Evolutionary conservation across 805 yeast genomes (phyloP).

Genomic region (Metschnikowia matae): DNA sequence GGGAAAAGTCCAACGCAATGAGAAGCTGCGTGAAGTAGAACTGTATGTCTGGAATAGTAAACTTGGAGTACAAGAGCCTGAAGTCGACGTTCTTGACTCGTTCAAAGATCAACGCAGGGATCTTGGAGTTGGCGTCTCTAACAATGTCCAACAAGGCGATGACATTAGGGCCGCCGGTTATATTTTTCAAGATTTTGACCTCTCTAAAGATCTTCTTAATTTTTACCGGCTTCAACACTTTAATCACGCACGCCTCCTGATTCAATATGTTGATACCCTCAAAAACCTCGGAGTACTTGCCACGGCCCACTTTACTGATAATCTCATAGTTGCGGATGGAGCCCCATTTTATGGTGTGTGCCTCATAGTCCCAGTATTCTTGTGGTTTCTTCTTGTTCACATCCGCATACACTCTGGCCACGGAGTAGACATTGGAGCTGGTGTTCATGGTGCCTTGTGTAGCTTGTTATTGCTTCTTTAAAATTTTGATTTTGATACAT

Average conservation of each 20-base stretch:
- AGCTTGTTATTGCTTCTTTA: conserved; percentile 4
- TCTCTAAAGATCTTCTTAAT: conserved; percentile 88
- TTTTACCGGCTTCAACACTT: conserved; percentile 89
- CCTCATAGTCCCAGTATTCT: conserved; percentile 85
- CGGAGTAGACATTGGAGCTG: conserved; percentile 22
- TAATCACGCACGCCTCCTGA: conserved; percentile 68
- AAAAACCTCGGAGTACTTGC: conserved; percentile 94
- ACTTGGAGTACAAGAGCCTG: conserved; percentile 73
- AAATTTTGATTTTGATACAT: conserved; percentile 10
- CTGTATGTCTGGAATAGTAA: conserved; percentile 71
- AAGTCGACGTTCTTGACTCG: conserved; percentile 80
- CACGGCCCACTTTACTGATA: conserved; percentile 80
- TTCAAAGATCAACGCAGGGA: conserved; percentile 86
- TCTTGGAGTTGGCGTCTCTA: conserved; percentile 71
- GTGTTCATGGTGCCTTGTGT: conserved; percentile 5
- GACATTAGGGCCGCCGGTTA: conserved; percentile 81
- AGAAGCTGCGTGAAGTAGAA: conserved; percentile 78
- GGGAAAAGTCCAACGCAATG: conserved; percentile 82
- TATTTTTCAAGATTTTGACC: conserved; percentile 78
- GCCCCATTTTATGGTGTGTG: conserved; percentile 43
- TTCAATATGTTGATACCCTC: conserved; percentile 70
- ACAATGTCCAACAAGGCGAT: conserved; percentile 76
- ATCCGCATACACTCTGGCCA: conserved; percentile 64
- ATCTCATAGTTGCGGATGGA: conserved; percentile 61
- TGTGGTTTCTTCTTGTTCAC: conserved; percentile 64